Base-by-base conservation (phyloP, 345 rosid species). In the Salix viminalis region DNA sequence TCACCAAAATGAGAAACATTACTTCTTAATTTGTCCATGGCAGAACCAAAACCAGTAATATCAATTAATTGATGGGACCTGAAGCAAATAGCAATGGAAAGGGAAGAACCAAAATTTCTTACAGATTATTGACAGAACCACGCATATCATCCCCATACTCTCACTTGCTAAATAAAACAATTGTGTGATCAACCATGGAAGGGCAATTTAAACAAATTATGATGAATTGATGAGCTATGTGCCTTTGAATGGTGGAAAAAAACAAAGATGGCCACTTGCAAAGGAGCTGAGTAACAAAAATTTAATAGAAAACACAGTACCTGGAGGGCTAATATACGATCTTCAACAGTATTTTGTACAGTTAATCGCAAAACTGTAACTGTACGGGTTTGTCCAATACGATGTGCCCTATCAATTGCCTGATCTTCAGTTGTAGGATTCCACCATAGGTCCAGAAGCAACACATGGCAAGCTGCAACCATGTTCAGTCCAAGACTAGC, bases 361-460 rank as follows among this genome's bases (percentile, higher is more conserved):
- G 98, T 95, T 77, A 95, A 88, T 30, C 98, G 89, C 72, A 89
- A 87, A 62, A 95, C 99, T 11, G 88, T 89, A 26, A 95, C 97
- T 30, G 92, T 91, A 67, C 98, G 90, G 67, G 97, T 93, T 89
- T 95, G 98, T 73, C 99, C 98, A 64, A 93, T 95, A 15, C 94
- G 98, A 87, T 95, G 99, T 52, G 99, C 99, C 86, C 99, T 93
- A 82, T 95, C 98, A 26, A 95, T 86, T 74, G 98, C 97, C 76
- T 95, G 98, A 85, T 95, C 98, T 84, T 95, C 99, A 13, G 97
- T 91, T 23, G 97, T 95, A 26, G 98, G 99, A 85, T 95, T 95
- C 99, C 99, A 95, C 99, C 99, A 95, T 4, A 95, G 90, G 79
- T 95, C 99, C 69, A 95, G 83, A 73, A 95, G 85, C 65, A 95